Evolutionary conservation across 1,284 basidiomycete genomes (phyloP), one percentile per base, ranked within the genome.

Genomic region (Heterobasidion occidentale): DNA sequence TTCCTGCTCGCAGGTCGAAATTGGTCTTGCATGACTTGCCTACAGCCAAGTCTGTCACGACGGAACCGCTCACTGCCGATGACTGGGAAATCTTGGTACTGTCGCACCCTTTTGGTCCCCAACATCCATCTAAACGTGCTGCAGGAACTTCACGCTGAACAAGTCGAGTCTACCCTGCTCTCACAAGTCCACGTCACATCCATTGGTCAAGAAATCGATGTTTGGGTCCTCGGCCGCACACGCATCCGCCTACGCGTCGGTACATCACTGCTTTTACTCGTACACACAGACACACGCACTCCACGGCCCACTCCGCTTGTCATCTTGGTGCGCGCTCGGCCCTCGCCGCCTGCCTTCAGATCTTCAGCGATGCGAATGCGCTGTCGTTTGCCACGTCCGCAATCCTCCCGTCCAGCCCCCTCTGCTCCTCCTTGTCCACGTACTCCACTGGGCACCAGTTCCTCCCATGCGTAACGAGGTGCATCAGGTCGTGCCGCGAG

Each of bases 11-110:
- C 46, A 96, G 94, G 89, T 97, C 34, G 92, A 94, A 63, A 88
- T 97, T 42, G 90, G 91, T 9, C 76, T 70, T 95, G 46, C 81
- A 94, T 62, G 87, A 93, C 67, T 79, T 98, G 1, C 81, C 84
- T 0, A 77, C 80, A 42, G 97, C 95, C 0, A 83, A 79, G 51
- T 83, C 85, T 2, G 89, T 99, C 27, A 81, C 79, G 9, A 90
- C 97, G 15, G 94, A 96, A 60, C 96, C 96, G 2, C 71, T 93
- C 35, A 87, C 88, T 0, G 75, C 93, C 0, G 97, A 99, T 67
- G 96, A 99, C 69, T 99, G 96, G 97, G 97, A 99, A 69, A 94
- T 99, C 56, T 83, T 98, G 55, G 94, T 94, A 64, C 27, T 68
- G 85, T 70, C 34, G 56, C 2, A 20, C 52, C 53, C 19, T 46